phyloP scores from a whole-genome alignment of 1,284 basidiomycete genomes.

The Fomitopsis schrenkii region DNA sequence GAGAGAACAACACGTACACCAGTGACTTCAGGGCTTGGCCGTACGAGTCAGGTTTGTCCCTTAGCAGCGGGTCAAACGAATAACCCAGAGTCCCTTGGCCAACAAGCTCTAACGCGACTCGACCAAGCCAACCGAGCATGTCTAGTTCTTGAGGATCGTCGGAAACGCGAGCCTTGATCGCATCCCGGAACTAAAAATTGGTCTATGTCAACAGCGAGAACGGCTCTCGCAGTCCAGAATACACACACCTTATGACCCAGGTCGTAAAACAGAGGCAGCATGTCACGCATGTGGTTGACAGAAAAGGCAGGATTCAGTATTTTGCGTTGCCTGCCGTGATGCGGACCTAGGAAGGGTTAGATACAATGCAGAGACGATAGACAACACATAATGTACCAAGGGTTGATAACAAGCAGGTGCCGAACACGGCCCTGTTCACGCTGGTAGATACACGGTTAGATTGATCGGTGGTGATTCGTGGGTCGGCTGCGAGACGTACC shows the following conservation, averaged over 20 bases:
- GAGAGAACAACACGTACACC: constrained; percentile 8
- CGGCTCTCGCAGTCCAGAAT: too few relatives aligned
- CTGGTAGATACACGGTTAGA: not conserved
- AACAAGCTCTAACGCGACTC: constrained; percentile 27
- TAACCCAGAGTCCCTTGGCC: constrained; percentile 33
- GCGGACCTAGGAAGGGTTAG: constrained; percentile 7
- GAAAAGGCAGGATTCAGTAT: constrained; percentile 26
- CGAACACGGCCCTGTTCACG: not conserved
- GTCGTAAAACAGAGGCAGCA: constrained; percentile 20
- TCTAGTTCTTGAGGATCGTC: constrained; percentile 25
- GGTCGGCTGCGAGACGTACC: not conserved
- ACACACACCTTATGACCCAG: constrained; percentile 16
- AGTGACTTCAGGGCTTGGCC: constrained; percentile 25
- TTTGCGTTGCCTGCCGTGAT: constrained; percentile 17
- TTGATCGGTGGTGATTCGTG: not conserved
- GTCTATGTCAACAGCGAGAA: too few relatives aligned
- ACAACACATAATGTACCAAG: not conserved
- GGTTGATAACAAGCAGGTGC: not conserved
- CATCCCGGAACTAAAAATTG: too few relatives aligned
- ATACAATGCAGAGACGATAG: not conserved
- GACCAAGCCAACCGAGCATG: constrained; percentile 32
- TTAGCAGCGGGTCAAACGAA: constrained; percentile 32
- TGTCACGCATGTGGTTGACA: constrained; percentile 18
- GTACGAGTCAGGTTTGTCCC: constrained; percentile 25
- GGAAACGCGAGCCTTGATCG: too few relatives aligned